Percentiles rank a stretch among this genome's conserved stretches.
These are phyloP conservation scores for Cylindrotheca closterium DNA, from an alignment of 108 stramenopile species.

Conservation along the genomic window DNA sequence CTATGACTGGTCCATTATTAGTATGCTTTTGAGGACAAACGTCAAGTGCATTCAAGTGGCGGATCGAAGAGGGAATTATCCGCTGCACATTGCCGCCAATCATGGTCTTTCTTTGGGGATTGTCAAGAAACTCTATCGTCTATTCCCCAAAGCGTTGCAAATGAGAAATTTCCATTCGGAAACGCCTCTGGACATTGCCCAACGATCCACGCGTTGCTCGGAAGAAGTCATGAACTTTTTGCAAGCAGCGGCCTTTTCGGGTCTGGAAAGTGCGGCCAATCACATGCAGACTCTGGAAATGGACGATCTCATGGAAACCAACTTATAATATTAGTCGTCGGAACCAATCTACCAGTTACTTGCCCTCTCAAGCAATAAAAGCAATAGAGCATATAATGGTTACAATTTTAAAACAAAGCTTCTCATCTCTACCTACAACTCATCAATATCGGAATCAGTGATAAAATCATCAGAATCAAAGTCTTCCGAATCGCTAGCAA, in stretches of 20 bases:
- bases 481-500: not conserved
- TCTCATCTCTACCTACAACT: too few species aligned
- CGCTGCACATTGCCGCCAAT: slow-evolving; percentile 40
- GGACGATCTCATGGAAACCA: slow-evolving; percentile 37
- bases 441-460: slow-evolving; percentile 15
- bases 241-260: slow-evolving; percentile 18
- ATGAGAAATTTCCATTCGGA: slow-evolving; percentile 47
- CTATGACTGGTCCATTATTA: slow-evolving; percentile 9
- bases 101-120: slow-evolving; percentile 12
- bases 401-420: too few species aligned
- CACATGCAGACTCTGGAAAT: slow-evolving; percentile 13
- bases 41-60: slow-evolving; percentile 20
- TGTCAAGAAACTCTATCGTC: slow-evolving; percentile 16
- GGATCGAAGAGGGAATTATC: slow-evolving; percentile 40
- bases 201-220: slow-evolving; percentile 24
- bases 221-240: slow-evolving; percentile 45
- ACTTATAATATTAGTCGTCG: slow-evolving; percentile 15
- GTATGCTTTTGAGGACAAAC: slow-evolving; percentile 34
- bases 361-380: too few species aligned
- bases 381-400: too few species aligned
- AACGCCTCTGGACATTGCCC: slow-evolving; percentile 51
- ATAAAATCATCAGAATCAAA: not conserved
- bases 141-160: slow-evolving; percentile 34
- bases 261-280: slow-evolving; percentile 3
- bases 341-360: too few species aligned